phyloP scores from a whole-genome alignment of 495 filamentous ascomycete species.

The Lasiosphaeria hispida region DNA sequence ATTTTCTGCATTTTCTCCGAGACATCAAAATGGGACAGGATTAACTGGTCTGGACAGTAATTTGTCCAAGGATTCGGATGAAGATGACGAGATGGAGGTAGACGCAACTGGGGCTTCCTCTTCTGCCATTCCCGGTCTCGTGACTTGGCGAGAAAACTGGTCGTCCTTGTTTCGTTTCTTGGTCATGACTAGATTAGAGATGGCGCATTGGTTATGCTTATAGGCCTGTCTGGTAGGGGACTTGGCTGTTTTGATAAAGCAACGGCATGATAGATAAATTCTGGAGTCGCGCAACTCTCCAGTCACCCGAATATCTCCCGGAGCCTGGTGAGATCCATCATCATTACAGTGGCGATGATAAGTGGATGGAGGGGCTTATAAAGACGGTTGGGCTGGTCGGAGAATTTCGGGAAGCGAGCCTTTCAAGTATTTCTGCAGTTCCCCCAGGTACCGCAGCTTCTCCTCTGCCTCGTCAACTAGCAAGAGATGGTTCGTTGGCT shows the following conservation, averaged over 20 bases:
- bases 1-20: no score
- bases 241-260: slow-evolving; percentile 5
- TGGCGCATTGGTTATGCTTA: background rate
- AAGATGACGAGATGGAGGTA: slow-evolving; percentile 3
- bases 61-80: background rate
- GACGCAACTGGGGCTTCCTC: no score
- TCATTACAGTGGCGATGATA: slow-evolving; percentile 1
- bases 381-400: background rate
- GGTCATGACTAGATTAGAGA: slow-evolving; percentile 1
- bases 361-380: background rate
- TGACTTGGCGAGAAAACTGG: background rate
- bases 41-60: background rate
- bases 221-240: background rate
- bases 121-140: background rate
- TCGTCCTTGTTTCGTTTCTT: background rate
- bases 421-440: slow-evolving; percentile 2
- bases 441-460: background rate
- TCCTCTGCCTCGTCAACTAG: background rate
- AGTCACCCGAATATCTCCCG: background rate
- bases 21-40: background rate
- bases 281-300: background rate
- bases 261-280: background rate
- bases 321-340: background rate
- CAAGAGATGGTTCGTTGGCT: background rate
- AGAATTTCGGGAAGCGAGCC: background rate